Evolutionary conservation across 2,329 filamentous ascomycete species (phyloP), one percentile per base, ranked within the genome.

Genomic region (Coleophoma crateriformis): DNA sequence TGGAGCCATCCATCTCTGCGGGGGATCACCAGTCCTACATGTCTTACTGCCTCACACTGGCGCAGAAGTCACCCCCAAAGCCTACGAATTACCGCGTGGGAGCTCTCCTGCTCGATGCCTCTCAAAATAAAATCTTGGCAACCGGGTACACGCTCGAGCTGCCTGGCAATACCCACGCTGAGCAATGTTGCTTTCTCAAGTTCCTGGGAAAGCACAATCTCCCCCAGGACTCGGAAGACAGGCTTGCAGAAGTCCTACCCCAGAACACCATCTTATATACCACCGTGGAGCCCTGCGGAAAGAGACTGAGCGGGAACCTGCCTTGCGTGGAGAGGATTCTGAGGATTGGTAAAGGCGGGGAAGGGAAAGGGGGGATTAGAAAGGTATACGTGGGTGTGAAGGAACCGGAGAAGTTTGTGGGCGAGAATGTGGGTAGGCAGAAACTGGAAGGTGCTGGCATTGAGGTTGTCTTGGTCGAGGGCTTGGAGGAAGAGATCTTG

Each of bases 61-160:
- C 94, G 12, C 76, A 78, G 34, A 79, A 86, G 55, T 95, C 91
- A 11, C 88, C 89, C 2, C 89, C 90, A 7, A 27, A 90, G 87
- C 87, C 91, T 2, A 90, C 89, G 46, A 97, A 97, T 68, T 99
- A 90, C 72, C 83, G 92, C 52, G 91, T 99, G 19, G 94, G 94
- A 39, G 94, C 94, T n/a, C 68, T 96, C n/a, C 76, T 97, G 37
- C 77, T 94, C 17, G 75, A 82, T 50, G 66, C 74, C 13, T 68
- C 69, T 39, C 75, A 72, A 34, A 76, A 82, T 58, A 65, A 70
- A 22, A 73, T 95, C 50, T 75, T 95, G 27, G 81, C 87, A 1
- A 88, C 88, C 2, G 92, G 94, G 48, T 97, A 92, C 71, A 96
- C 94, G 0, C 78, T 96, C 51, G 92, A 99, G 68, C 81, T 91